These are phyloP conservation scores for Tetracladium marchalianum DNA, from an alignment of 495 filamentous ascomycete species.

Conservation along the genomic window DNA sequence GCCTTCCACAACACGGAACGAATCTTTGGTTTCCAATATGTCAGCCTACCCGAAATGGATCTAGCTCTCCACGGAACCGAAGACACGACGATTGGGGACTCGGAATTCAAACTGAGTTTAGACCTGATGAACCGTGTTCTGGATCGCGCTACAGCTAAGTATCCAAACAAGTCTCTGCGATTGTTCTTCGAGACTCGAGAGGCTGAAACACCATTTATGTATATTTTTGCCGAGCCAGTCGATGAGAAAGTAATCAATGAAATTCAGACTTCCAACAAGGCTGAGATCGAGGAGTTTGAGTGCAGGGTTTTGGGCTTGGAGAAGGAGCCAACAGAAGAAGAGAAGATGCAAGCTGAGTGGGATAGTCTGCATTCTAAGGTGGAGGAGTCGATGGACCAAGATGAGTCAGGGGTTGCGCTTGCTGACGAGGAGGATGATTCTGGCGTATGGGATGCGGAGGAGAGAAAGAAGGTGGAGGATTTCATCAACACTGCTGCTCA, in stretches of 20 bases:
- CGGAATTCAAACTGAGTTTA: constrained; percentile 78
- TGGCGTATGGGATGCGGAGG: constrained; percentile 9
- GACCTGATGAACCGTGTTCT: constrained; percentile 67
- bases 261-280: constrained; percentile 59
- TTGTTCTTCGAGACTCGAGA: constrained; percentile 79
- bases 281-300: constrained; percentile 58
- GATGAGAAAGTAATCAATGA: constrained; percentile 55
- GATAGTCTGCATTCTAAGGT: constrained; percentile 43
- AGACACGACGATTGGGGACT: constrained; percentile 59
- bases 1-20: constrained; percentile 91
- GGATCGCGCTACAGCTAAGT: constrained; percentile 61
- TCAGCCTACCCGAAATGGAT: constrained; percentile 83
- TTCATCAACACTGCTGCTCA: constrained; percentile 3
- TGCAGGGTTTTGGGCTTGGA: constrained; percentile 44
- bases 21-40: constrained; percentile 97
- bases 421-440: constrained; percentile 10
- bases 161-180: constrained; percentile 65
- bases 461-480: constrained; percentile 1
- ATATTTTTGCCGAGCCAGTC: constrained; percentile 81
- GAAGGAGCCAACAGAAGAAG: constrained; percentile 10
- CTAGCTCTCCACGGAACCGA: constrained; percentile 63
- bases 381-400: constrained; percentile 42
- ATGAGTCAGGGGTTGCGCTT: constrained; percentile 24
- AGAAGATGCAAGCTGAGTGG: constrained; percentile 30
- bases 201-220: constrained; percentile 51